Evolutionary conservation across 129 eudicot species (phyloP).

Genomic region (Kitagawia praeruptora): DNA sequence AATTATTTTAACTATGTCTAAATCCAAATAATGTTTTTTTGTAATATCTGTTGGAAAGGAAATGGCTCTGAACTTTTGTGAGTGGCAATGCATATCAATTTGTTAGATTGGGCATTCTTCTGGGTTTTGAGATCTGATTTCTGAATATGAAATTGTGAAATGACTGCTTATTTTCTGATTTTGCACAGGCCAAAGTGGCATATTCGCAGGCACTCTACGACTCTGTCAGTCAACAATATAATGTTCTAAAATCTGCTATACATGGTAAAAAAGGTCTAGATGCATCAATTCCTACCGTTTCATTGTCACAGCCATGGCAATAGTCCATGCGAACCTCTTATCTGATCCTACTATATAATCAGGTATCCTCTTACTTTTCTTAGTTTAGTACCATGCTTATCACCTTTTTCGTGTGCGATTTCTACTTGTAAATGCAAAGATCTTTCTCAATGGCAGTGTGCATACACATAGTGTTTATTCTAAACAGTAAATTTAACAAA

Average conservation of each 20-base stretch:
- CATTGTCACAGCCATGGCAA: constrained; percentile 75
- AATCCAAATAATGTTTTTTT: background rate
- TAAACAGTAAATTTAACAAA: background rate
- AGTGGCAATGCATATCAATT: background rate
- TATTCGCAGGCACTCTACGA: constrained; percentile 61
- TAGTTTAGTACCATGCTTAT: background rate
- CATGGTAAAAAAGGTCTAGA: constrained; percentile 61
- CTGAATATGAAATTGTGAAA: background rate
- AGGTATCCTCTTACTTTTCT: constrained; percentile 19
- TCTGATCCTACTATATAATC: constrained; percentile 4
- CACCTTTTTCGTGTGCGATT: background rate
- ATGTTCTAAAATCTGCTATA: constrained; percentile 69
- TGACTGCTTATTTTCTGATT: background rate
- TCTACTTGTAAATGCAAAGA: background rate
- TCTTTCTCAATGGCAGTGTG: background rate
- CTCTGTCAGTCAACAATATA: constrained; percentile 66
- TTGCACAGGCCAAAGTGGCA: constrained; percentile 59
- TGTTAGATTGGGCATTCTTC: background rate
- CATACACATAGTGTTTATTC: background rate
- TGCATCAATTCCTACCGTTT: constrained; percentile 60
- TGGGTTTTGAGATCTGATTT: background rate
- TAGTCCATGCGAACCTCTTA: constrained; percentile 6
- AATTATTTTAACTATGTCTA: background rate
- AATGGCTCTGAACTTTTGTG: background rate
- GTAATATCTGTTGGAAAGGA: background rate